phyloP scores from a whole-genome alignment of 495 filamentous ascomycete genomes.

The Xylaria venustula region DNA sequence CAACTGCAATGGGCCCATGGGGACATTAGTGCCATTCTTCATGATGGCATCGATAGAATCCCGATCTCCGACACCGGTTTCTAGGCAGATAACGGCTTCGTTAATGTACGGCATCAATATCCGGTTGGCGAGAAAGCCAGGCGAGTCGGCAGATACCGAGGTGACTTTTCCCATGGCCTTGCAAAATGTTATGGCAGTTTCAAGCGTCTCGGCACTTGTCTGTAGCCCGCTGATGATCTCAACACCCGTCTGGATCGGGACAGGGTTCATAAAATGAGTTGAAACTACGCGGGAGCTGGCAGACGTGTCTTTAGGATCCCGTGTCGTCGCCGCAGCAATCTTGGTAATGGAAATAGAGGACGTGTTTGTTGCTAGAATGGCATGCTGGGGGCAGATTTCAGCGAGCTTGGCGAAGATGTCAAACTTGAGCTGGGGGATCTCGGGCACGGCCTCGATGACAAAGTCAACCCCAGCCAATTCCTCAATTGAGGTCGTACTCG shows the following conservation, averaged over 20 bases:
- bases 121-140: constrained; percentile 93
- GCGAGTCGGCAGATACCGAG: constrained; percentile 80
- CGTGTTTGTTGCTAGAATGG: constrained; percentile 95
- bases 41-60: constrained; percentile 96
- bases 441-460: constrained; percentile 95
- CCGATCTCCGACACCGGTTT: constrained; percentile 82
- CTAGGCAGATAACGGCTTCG: constrained; percentile 93
- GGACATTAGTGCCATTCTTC: constrained; percentile 98
- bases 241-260: constrained; percentile 94
- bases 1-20: constrained; percentile 92
- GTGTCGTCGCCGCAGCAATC: constrained; percentile 81
- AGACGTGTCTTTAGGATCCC: constrained; percentile 72
- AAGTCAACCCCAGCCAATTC: constrained; percentile 87
- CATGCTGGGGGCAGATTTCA: constrained; percentile 76
- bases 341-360: constrained; percentile 96
- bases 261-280: constrained; percentile 99
- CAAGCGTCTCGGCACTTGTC: constrained; percentile 77
- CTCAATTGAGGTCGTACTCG: constrained; percentile 69
- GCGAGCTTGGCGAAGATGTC: constrained; percentile 85
- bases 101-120: constrained; percentile 99
- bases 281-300: constrained; percentile 86
- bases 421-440: constrained; percentile 83
- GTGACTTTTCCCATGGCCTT: constrained; percentile 90
- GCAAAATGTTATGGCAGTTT: constrained; percentile 83
- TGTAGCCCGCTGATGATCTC: constrained; percentile 95